Evolutionary conservation across 352 stramenopile genomes (phyloP).

Genomic region (Halophytophthora batemanensis): DNA sequence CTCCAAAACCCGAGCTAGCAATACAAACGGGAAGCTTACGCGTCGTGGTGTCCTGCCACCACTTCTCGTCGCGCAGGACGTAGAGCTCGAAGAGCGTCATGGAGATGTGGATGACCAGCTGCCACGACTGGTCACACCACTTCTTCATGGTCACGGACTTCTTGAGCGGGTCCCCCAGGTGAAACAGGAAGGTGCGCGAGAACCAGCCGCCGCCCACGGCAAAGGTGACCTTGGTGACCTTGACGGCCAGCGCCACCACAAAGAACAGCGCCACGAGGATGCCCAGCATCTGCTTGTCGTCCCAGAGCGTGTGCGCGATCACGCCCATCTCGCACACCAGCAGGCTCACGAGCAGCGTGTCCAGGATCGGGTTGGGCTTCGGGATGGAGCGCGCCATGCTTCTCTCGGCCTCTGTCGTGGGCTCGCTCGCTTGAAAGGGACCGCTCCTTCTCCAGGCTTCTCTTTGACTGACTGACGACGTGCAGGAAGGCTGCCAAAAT

Average conservation of each 20-base stretch:
- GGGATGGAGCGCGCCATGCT: constrained; percentile 56
- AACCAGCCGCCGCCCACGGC: constrained; percentile 64
- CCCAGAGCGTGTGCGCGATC: constrained; percentile 56
- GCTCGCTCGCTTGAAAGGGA: neutral
- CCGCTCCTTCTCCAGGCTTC: too few species aligned
- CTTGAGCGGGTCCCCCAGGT: constrained; percentile 77
- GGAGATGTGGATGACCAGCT: constrained; percentile 76
- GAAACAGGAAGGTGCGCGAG: constrained; percentile 73
- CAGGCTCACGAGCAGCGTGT: constrained; percentile 55
- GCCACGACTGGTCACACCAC: constrained; percentile 88
- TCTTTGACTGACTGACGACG: too few species aligned
- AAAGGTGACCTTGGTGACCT: constrained; percentile 65
- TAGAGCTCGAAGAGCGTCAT: constrained; percentile 85
- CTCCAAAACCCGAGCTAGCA: neutral
- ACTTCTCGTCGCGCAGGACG: constrained; percentile 77
- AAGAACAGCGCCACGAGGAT: constrained; percentile 61
- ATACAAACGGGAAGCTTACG: constrained; percentile 30
- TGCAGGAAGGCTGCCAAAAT: too few species aligned
- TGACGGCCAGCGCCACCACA: constrained; percentile 71
- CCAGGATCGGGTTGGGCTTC: constrained; percentile 65
- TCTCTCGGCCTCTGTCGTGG: constrained; percentile 7
- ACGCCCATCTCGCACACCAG: constrained; percentile 64
- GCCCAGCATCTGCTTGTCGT: constrained; percentile 68
- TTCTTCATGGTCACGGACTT: constrained; percentile 86
- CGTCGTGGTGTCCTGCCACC: constrained; percentile 85